Percentiles rank a stretch among this genome's conserved stretches.
Evolutionary conservation across 805 yeast genomes (phyloP).

Genomic region (Alloascoidea hylecoeti): DNA sequence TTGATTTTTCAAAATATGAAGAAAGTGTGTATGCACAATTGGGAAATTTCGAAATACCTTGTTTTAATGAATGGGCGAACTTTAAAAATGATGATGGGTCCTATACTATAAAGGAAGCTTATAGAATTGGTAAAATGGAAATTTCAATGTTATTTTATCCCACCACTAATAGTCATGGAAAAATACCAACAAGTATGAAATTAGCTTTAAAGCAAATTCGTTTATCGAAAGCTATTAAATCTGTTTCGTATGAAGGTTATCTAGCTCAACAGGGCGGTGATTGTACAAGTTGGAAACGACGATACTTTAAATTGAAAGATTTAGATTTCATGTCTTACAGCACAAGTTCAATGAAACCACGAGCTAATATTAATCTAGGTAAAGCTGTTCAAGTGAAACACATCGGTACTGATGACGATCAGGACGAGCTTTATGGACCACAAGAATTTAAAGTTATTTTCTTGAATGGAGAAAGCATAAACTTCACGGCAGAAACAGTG

Average conservation of each 20-base stretch:
- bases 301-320: conserved; percentile 66
- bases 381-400: conserved; percentile 43
- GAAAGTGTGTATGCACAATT: conserved; percentile 32
- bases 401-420: conserved; percentile 20
- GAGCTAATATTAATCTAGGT: conserved; percentile 63
- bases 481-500: conserved; percentile 70
- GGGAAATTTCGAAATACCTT: conserved; percentile 27
- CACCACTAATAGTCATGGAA: conserved; percentile 30
- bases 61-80: conserved; percentile 60
- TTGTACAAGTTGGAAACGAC: conserved; percentile 53
- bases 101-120: conserved; percentile 16
- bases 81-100: not conserved
- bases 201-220: conserved; percentile 18
- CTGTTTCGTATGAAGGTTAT: conserved; percentile 41
- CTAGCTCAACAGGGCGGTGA: conserved; percentile 91
- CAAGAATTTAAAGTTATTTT: conserved; percentile 68
- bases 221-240: conserved; percentile 12
- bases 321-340: conserved; percentile 64
- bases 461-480: conserved; percentile 68
- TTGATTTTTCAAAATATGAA: conserved; percentile 35
- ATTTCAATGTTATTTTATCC: conserved; percentile 48
- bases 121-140: conserved; percentile 32
- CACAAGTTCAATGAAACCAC: conserved; percentile 49
- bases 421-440: conserved; percentile 61
- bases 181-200: conserved; percentile 41